Conservation (phyloP, 805 yeast genomes). For the Wickerhamomyces kurtzmanii region DNA sequence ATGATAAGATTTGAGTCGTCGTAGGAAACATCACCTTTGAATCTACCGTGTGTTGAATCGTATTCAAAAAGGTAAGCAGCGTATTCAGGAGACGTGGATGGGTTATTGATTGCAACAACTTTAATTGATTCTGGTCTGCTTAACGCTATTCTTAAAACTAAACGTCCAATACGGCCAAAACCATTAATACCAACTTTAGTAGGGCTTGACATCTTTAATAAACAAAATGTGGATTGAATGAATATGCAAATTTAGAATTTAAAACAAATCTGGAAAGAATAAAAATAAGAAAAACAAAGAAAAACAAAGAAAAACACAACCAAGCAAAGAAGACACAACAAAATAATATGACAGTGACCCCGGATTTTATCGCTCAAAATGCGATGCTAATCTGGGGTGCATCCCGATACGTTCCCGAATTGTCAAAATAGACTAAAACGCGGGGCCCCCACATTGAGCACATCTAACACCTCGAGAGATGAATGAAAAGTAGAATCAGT, state of each 20-base stretch:
- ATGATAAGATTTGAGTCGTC: slow-evolving; percentile 54
- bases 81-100: slow-evolving; percentile 81
- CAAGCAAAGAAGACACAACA: no score
- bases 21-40: slow-evolving; percentile 59
- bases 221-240: slow-evolving; percentile 1
- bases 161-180: slow-evolving; percentile 91
- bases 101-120: slow-evolving; percentile 85
- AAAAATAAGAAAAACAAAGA: no score
- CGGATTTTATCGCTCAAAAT: slow-evolving; percentile 1
- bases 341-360: slow-evolving; percentile 1
- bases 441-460: no score
- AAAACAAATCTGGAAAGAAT: no score
- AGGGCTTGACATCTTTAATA: slow-evolving; percentile 11
- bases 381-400: no score
- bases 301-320: no score
- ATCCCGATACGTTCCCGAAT: no score
- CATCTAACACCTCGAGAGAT: no score
- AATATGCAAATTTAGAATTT: slow-evolving; percentile 2
- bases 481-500: no score
- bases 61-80: slow-evolving; percentile 95
- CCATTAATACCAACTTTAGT: slow-evolving; percentile 86
- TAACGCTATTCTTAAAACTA: slow-evolving; percentile 77
- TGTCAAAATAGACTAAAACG: no score
- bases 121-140: slow-evolving; percentile 64
- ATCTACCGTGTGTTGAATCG: slow-evolving; percentile 88